Evolutionary conservation across 176 grass and related monocot species (phyloP), one percentile per base, ranked within the genome.

Genomic region (Phyllostachys edulis): DNA sequence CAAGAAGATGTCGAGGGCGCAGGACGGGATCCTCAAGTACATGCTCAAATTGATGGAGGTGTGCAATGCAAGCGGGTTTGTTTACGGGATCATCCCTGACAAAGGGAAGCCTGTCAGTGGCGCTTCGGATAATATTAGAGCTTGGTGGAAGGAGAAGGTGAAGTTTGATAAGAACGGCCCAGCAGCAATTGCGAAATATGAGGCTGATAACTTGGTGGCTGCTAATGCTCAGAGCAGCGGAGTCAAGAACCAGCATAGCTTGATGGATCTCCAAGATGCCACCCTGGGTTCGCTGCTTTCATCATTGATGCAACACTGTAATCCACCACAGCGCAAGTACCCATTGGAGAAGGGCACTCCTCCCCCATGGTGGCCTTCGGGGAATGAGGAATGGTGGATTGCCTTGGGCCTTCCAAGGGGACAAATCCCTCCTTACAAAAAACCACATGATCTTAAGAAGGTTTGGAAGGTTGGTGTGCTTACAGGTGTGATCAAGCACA

Each of bases 141-240:
- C 93, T 46, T 99, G 96, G 96, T 99, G 96, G 96, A 99, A 99
- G 87, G 96, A 99, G 76, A 99, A 96, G 84, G 96, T 99, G 38
- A 96, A 84, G 87, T 99, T 99, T 78, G 96, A 96, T 85, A 99
- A 96, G 88, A 99, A 99, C 10, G 96, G 96, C 2, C 96, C 90
- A 0, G 91, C 78, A 0, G 96, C 96, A 7, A 94, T 99, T 18
- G 89, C 88, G 1, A 99, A 94, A 39, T 96, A 96, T 4, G 88
- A 96, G 86, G 61, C 89, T 6, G 96, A 96, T 14, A 94, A 87
- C 84, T 75, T 93, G 66, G 89, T 71, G 9, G 46, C 41, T 2
- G 61, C 70, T 55, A 50, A 75, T 87, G 80, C 82, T 59, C 92
- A 83, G 56, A 90, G 63, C 20, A 77, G 57, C 60, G 81, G 88